Conservation (phyloP, 2,329 filamentous ascomycete species). For the Apiospora arundinis region DNA sequence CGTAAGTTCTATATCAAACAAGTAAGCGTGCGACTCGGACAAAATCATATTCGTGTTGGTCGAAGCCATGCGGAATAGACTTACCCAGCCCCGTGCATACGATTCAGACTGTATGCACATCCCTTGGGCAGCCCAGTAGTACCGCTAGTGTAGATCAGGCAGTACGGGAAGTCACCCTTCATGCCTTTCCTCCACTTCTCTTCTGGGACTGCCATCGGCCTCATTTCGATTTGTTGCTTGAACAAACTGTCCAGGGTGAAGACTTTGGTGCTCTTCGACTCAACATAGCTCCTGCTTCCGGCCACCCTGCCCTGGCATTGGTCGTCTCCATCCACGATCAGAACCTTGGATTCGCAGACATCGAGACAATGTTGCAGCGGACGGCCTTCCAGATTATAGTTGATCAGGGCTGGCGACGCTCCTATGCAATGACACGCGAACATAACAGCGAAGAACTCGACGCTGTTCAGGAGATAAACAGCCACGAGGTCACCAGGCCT, state of each 20-base stretch:
- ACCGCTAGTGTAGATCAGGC: slow-evolving; percentile 73
- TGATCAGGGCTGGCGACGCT: slow-evolving; percentile 70
- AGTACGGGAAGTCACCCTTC: slow-evolving; percentile 57
- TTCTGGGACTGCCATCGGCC: slow-evolving; percentile 54
- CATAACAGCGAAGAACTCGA: slow-evolving; percentile 68
- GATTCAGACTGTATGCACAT: slow-evolving; percentile 59
- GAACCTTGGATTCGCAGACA: slow-evolving; percentile 57
- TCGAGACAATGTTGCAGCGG: slow-evolving; percentile 67
- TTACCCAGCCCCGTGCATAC: slow-evolving; percentile 34
- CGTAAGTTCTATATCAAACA: background rate
- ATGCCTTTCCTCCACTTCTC: slow-evolving; percentile 59
- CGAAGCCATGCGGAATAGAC: slow-evolving; percentile 28
- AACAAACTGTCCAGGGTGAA: slow-evolving; percentile 52
- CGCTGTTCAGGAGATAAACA: slow-evolving; percentile 68
- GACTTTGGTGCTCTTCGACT: slow-evolving; percentile 56
- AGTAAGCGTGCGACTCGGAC: background rate
- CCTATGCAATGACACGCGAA: slow-evolving; percentile 68
- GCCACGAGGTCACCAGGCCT: slow-evolving; percentile 63
- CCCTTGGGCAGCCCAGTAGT: slow-evolving; percentile 77
- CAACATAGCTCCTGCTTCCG: slow-evolving; percentile 57
- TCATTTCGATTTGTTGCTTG: slow-evolving; percentile 47
- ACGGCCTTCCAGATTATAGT: slow-evolving; percentile 67
- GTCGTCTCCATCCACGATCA: slow-evolving; percentile 61
- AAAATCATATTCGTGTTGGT: background rate
- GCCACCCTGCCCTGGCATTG: slow-evolving; percentile 60